A percentile compares a stretch with the other conserved stretches of the same genome.
phyloP scores from a whole-genome alignment of 2,329 filamentous ascomycete species.

The Chaetomium globosum region DNA sequence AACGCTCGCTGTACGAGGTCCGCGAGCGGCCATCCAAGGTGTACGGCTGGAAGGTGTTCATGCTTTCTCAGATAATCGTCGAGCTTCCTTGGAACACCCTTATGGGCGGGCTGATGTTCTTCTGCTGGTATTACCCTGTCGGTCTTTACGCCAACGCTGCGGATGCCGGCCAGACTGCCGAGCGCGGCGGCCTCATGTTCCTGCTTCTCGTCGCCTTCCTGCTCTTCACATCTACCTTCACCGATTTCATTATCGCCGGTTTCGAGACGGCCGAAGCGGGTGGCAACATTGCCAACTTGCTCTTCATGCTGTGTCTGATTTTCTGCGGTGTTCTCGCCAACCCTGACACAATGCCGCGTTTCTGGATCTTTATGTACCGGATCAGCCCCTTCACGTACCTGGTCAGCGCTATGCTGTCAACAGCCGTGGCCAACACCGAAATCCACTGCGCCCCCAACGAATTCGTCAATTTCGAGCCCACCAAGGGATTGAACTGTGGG shows the following conservation, averaged over 20 bases:
- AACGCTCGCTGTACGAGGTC: constrained; percentile 80
- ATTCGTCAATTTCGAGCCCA: constrained; percentile 66
- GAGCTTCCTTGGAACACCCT: constrained; percentile 84
- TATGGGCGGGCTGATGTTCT: constrained; percentile 74
- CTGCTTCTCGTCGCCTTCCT: constrained; percentile 75
- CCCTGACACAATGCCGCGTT: constrained; percentile 64
- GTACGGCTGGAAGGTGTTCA: constrained; percentile 84
- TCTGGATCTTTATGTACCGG: constrained; percentile 86
- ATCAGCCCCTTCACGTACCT: constrained; percentile 83
- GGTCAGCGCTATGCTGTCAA: constrained; percentile 70
- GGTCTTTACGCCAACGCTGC: constrained; percentile 73
- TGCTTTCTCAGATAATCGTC: constrained; percentile 79
- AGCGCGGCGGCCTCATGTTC: constrained; percentile 79
- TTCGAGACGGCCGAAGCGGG: constrained; percentile 75
- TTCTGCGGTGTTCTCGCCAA: constrained; percentile 75
- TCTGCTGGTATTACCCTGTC: constrained; percentile 85
- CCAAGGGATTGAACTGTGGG: constrained; percentile 58
- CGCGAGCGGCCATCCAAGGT: constrained; percentile 82
- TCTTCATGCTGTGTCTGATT: constrained; percentile 72
- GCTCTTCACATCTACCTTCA: constrained; percentile 79
- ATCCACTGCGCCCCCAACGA: constrained; percentile 73
- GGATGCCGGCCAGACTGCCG: constrained; percentile 60
- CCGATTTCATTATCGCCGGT: constrained; percentile 74
- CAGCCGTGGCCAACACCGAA: constrained; percentile 66
- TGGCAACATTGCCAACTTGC: constrained; percentile 73